Evolutionary conservation across 257 asterid genomes (phyloP), one percentile per base, ranked within the genome.

Genomic region (Przewalskia tangutica): DNA sequence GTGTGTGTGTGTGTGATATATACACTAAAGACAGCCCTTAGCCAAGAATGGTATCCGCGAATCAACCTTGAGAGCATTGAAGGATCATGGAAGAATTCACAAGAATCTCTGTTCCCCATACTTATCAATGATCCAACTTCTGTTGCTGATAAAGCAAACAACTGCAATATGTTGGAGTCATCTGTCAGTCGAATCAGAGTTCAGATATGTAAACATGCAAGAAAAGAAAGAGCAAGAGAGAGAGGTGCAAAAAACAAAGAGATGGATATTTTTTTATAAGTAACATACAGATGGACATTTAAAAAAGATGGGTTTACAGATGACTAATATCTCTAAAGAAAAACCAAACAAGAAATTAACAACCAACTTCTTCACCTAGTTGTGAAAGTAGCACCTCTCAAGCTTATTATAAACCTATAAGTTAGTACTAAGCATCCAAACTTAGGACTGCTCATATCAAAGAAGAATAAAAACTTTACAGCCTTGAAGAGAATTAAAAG

Each of bases 11-110:
- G 0, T 40, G 51, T 18, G 13, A 66, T 46, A 68, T 44, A 2
- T 71, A 46, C 58, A 62, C 36, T 76, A 17, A 53, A 63, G 17
- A 70, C 42, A 38, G 27, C 46, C 18, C 42, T 68, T 68, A 34
- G 48, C 77, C 42, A 79, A n/a, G 38, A 42, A 53, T 80, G 18
- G 77, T 66, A 53, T 44, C 63, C 83, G 82, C 55, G 80, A 81
- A 85, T 70, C 82, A 84, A 93, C 99, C 98, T 94, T 34, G 98
- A 91, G 77, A 56, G 81, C 96, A 93, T 95, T 81, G 98, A 88
- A 56, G 97, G 99, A 82, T 94, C 99, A 63, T 95, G 98, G 86
- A 95, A 94, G 90, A 95, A 95, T 84, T 93, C 99, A 82, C 95
- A 90, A 17, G 98, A 89, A 81, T 89, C 97, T 54, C 79, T 86